A percentile compares a stretch with the other conserved stretches of the same genome.
These are phyloP conservation scores for Luffa aegyptiaca DNA, from an alignment of 306 rosid species.

Conservation along the genomic window DNA sequence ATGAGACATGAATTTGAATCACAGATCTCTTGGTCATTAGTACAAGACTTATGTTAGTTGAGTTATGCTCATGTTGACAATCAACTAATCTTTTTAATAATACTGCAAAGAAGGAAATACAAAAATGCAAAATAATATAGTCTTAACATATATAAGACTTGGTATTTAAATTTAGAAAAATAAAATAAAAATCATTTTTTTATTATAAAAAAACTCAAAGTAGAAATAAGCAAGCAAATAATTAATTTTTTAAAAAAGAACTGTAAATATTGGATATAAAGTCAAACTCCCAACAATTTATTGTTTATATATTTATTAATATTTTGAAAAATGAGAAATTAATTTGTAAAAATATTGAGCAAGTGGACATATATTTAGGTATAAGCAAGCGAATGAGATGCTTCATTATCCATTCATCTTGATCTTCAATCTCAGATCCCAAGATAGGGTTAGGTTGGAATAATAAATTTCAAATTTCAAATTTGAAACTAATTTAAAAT, in stretches of 20 bases:
- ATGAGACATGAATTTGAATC: no score
- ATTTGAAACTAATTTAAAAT: background rate
- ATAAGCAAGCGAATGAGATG: background rate
- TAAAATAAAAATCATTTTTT: no score
- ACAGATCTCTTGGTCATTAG: no score
- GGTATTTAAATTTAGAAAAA: no score
- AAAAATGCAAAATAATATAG: no score
- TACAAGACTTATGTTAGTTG: no score
- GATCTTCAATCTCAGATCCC: background rate
- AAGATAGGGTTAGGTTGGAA: background rate
- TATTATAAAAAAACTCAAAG: background rate
- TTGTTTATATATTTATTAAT: background rate
- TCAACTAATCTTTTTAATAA: no score
- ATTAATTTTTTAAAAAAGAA: no score
- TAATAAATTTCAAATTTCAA: background rate
- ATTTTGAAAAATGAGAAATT: background rate
- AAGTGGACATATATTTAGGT: background rate
- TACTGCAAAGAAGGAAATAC: no score
- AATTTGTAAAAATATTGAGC: background rate
- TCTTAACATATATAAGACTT: no score
- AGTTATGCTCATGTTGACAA: no score
- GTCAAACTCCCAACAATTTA: background rate
- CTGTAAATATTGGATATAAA: background rate
- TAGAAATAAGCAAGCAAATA: no score
- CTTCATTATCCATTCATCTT: background rate